phyloP scores from a whole-genome alignment of 768 basidiomycete genomes.

The Lactarius akahatsu region DNA sequence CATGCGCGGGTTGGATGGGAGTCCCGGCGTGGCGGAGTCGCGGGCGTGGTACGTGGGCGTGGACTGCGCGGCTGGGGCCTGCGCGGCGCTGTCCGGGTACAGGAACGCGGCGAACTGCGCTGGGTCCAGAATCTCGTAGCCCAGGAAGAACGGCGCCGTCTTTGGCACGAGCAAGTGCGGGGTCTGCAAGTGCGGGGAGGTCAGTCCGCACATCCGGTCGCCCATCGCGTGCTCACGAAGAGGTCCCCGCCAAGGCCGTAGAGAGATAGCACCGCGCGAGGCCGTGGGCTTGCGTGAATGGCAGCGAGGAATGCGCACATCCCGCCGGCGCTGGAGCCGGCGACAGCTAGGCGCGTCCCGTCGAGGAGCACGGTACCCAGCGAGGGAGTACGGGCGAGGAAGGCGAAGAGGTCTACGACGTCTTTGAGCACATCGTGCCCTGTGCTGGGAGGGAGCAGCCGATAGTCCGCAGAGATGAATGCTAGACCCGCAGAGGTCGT shows the following conservation, averaged over 20 bases:
- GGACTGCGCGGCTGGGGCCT: constrained; percentile 42
- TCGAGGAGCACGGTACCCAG: constrained; percentile 38
- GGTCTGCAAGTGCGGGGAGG: constrained; percentile 37
- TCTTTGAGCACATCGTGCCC: constrained; percentile 60
- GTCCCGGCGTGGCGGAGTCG: constrained; percentile 51
- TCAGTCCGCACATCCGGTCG: background rate
- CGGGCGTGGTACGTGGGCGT: constrained; percentile 47
- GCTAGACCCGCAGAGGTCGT: constrained; percentile 47
- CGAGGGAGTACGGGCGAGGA: constrained; percentile 36
- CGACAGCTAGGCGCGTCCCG: constrained; percentile 46
- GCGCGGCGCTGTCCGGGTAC: constrained; percentile 40
- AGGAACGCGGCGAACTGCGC: constrained; percentile 47
- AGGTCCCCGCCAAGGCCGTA: constrained; percentile 68
- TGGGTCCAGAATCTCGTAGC: constrained; percentile 55
- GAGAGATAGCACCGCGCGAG: constrained; percentile 53
- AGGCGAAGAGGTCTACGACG: constrained; percentile 54
- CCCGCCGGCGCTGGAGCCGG: constrained; percentile 62
- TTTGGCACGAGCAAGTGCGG: constrained; percentile 53
- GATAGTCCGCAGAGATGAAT: constrained; percentile 65
- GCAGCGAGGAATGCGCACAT: constrained; percentile 64
- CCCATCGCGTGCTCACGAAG: constrained; percentile 37
- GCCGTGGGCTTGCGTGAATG: constrained; percentile 51
- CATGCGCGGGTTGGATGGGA: constrained; percentile 64
- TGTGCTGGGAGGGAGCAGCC: constrained; percentile 51
- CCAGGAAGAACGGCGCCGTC: constrained; percentile 50